Evolutionary conservation across 352 stramenopile genomes (phyloP).

Genomic region (Phytophthora macrochlamydospora): DNA sequence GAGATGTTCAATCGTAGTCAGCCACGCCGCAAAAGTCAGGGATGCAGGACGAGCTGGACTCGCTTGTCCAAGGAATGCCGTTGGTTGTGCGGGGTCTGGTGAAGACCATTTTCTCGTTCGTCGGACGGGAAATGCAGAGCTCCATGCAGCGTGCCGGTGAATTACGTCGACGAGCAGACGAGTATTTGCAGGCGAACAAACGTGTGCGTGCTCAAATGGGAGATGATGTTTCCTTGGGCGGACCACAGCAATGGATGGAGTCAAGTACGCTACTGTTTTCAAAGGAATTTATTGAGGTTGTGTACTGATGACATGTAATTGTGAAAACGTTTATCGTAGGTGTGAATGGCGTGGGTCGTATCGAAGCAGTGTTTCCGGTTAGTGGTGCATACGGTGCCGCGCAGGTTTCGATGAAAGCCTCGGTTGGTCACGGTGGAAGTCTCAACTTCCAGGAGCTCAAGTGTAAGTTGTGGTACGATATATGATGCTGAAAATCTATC

Average conservation of each 20-base stretch:
- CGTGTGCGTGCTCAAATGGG: conserved; percentile 60
- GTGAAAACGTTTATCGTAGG: conserved; percentile 28
- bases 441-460: conserved; percentile 66
- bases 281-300: background rate
- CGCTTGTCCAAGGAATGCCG: conserved; percentile 62
- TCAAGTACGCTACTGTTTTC: conserved; percentile 49
- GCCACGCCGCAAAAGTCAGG: conserved; percentile 19
- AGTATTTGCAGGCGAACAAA: conserved; percentile 57
- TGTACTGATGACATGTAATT: background rate
- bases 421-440: conserved; percentile 37
- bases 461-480: conserved; percentile 42
- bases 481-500: background rate
- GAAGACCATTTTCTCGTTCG: conserved; percentile 72
- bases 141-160: conserved; percentile 70
- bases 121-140: conserved; percentile 59
- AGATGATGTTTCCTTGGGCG: conserved; percentile 49
- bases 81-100: conserved; percentile 64
- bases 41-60: conserved; percentile 49
- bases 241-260: conserved; percentile 75
- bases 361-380: conserved; percentile 74
- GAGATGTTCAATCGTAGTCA: conserved; percentile 48
- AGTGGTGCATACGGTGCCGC: conserved; percentile 40
- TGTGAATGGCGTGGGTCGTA: conserved; percentile 65
- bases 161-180: conserved; percentile 54
- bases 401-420: conserved; percentile 63